Percentiles rank a stretch among this genome's conserved stretches.
phyloP scores from a whole-genome alignment of 2,329 filamentous ascomycete genomes.

The Pseudogymnoascus verrucosus region DNA sequence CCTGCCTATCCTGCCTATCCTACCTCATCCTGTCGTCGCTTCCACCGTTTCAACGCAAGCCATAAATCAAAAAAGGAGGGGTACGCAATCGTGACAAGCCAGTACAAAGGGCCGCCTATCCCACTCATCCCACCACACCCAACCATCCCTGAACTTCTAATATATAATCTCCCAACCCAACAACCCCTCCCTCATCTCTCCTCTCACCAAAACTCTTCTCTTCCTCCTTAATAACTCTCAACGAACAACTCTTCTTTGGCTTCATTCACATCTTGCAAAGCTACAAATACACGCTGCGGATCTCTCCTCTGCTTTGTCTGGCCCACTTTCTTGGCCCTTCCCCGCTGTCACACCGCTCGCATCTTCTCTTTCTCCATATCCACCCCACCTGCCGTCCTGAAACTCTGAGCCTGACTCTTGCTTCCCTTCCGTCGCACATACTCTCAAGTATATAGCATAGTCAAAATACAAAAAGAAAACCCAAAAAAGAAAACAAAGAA shows the following conservation, averaged over 20 bases:
- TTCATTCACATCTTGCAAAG: slow-evolving; percentile 3
- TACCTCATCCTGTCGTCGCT: neutral
- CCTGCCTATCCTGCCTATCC: neutral
- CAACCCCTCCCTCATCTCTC: neutral
- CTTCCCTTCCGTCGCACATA: slow-evolving; percentile 30
- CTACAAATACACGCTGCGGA: slow-evolving; percentile 10
- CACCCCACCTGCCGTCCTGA: slow-evolving; percentile 14
- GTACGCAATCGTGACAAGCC: neutral
- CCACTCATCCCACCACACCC: slow-evolving; percentile 5
- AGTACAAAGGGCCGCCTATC: slow-evolving; percentile 1
- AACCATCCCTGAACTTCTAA: neutral
- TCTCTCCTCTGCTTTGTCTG: slow-evolving; percentile 8
- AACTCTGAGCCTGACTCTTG: slow-evolving; percentile 19
- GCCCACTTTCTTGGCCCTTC: slow-evolving; percentile 8
- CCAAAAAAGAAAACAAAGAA: slow-evolving; percentile 12
- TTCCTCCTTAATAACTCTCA: slow-evolving; percentile 1
- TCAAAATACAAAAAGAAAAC: slow-evolving; percentile 40
- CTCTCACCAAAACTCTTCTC: neutral
- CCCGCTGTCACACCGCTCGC: slow-evolving; percentile 10
- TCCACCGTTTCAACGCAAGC: neutral
- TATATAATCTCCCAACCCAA: neutral
- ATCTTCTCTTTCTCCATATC: slow-evolving; percentile 11
- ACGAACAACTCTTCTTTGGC: slow-evolving; percentile 7
- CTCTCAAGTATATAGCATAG: slow-evolving; percentile 35
- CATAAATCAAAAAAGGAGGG: neutral